These are phyloP conservation scores for Collybia nuda DNA, from an alignment of 768 basidiomycete genomes.

Conservation along the genomic window DNA sequence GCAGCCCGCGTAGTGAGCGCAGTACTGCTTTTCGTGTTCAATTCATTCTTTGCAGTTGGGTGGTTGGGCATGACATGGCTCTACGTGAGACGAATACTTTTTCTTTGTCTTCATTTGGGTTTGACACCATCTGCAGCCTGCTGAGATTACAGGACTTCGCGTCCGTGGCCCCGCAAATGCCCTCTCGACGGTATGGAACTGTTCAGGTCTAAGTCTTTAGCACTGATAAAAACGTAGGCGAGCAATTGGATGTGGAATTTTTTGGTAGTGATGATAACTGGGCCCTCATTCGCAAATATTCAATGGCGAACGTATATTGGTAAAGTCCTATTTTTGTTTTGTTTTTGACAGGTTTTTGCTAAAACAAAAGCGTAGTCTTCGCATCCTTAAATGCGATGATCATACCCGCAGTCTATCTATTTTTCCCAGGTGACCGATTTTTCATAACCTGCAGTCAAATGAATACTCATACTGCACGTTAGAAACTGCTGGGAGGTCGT, in stretches of 20 bases:
- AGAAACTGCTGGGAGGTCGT: constrained; percentile 58
- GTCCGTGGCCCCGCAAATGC: constrained; percentile 68
- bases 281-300: constrained; percentile 57
- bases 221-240: constrained; percentile 18
- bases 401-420: constrained; percentile 56
- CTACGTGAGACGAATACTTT: constrained; percentile 41
- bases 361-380: constrained; percentile 33
- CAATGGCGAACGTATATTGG: constrained; percentile 61
- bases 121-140: constrained; percentile 38
- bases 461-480: constrained; percentile 5
- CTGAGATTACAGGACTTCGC: constrained; percentile 61
- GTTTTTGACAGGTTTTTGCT: neutral
- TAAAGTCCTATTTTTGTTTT: constrained; percentile 8
- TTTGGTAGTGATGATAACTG: constrained; percentile 59
- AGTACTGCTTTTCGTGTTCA: constrained; percentile 66
- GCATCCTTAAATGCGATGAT: constrained; percentile 57
- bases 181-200: constrained; percentile 45
- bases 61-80: constrained; percentile 77
- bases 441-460: neutral
- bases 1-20: constrained; percentile 51
- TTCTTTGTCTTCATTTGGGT: neutral
- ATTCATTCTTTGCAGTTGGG: constrained; percentile 68
- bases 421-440: constrained; percentile 40
- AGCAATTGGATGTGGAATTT: constrained; percentile 63
- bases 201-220: neutral